Evolutionary conservation across 139 green algal genomes (phyloP).

Genomic region (Astrephomene gubernaculifera): DNA sequence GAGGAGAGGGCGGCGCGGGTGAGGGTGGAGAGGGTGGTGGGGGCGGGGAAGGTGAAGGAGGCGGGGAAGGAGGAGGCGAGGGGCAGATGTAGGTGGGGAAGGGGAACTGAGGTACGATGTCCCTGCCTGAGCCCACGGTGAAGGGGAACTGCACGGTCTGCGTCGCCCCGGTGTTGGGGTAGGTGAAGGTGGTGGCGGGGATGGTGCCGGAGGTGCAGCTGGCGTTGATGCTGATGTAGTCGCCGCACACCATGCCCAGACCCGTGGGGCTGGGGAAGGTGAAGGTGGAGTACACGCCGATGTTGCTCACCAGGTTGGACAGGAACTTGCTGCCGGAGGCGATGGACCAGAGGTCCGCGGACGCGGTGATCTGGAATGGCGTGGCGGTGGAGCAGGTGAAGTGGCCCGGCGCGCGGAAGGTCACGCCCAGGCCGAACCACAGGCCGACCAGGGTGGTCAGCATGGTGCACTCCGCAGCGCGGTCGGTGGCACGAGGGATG

Average conservation of each 20-base stretch:
- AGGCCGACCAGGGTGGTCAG: neutral
- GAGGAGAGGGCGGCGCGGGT: neutral
- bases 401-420: neutral
- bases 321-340: neutral
- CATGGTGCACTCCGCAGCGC: neutral
- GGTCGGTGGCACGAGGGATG: neutral
- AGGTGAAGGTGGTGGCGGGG: neutral
- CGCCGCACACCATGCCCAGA: conserved; percentile 11
- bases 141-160: neutral
- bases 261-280: neutral
- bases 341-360: neutral
- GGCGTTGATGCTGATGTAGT: conserved; percentile 15
- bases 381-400: neutral
- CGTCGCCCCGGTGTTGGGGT: neutral
- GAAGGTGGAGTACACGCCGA: neutral
- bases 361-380: neutral
- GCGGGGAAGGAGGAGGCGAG: neutral
- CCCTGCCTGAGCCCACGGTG: neutral
- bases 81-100: neutral
- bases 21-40: neutral
- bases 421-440: neutral
- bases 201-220: conserved; percentile 2
- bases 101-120: neutral
- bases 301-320: neutral
- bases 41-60: neutral